Evolutionary conservation across 371 early-diverging fungal species (phyloP), one percentile per base, ranked within the genome.

Genomic region (Actinomucor elegans): DNA sequence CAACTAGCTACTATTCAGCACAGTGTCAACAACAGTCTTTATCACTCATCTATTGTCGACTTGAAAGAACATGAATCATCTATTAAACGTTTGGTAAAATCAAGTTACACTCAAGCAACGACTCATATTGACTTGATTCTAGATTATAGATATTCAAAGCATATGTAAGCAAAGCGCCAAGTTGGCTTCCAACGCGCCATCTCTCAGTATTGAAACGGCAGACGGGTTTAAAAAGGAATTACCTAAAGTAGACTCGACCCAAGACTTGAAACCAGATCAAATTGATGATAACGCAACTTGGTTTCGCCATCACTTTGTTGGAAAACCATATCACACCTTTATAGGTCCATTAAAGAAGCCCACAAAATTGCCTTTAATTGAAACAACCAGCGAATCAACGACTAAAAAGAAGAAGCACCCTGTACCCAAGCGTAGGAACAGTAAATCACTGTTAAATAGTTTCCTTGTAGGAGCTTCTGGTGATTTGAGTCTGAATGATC

Each of bases 261-360:
- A 48, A n/a, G 32, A 55, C 6, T 47, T 52, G 34, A 53, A 55
- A 41, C 55, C 69, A n/a, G 73, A 73, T 26, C 67, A 66, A 24
- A 54, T 62, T 51, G 64, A 68, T 57, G 10, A 41, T 20, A 52
- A 69, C 27, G 65, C 72, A 5, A 52, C 44, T 29, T 77, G 77
- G 77, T 77, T 77, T 47, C 54, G 77, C 5, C 64, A 61, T 14
- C 50, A 67, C 42, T 77, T 77, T 62, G 67, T 77, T 11, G 77
- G 74, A 27, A 71, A 73, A 35, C 67, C 74, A 0, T 77, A 77
- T 43, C 47, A 63, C 10, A 73, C 71, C 1, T 43, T 72, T 15
- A 66, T 75, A 34, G 72, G 70, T 10, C 35, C 37, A 4, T 26
- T 56, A 12, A 24, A 52, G 24, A 35, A 54, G 5, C 9, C 27